Conservation (phyloP, 768 basidiomycete species). For the Boletales sp. region DNA sequence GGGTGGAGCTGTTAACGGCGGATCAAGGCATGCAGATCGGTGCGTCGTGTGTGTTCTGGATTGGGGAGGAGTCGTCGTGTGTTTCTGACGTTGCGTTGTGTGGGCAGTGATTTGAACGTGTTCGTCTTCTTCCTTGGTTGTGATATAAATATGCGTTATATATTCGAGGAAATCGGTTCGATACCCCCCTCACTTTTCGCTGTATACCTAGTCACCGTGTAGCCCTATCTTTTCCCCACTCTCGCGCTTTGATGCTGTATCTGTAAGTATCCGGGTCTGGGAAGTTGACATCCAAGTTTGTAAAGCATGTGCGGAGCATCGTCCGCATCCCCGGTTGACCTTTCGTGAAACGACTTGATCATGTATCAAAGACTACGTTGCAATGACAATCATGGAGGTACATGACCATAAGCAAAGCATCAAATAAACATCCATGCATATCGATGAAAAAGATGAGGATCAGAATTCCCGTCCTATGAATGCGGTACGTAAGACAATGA, state of each 20-base stretch:
- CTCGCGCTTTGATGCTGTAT: not conserved
- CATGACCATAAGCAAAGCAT: constrained; percentile 1
- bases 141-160: constrained; percentile 1
- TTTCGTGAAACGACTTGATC: too few relatives aligned
- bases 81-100: not conserved
- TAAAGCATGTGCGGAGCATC: too few relatives aligned
- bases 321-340: too few relatives aligned
- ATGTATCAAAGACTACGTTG: too few relatives aligned
- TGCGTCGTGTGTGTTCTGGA: constrained; percentile 43
- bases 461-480: constrained; percentile 25
- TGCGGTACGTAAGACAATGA: constrained; percentile 18
- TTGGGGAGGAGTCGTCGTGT: too few relatives aligned
- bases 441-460: constrained; percentile 10
- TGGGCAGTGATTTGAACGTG: constrained; percentile 35
- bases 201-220: constrained; percentile 38
- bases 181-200: constrained; percentile 14
- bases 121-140: not conserved
- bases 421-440: constrained; percentile 3
- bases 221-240: constrained; percentile 28
- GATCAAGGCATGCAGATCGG: constrained; percentile 81
- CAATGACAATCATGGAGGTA: not conserved
- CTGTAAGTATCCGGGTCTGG: not conserved
- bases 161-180: constrained; percentile 7
- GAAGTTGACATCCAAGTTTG: too few relatives aligned
- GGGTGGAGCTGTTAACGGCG: constrained; percentile 65